Percentiles rank a stretch among this genome's conserved stretches.
Evolutionary conservation across 257 asterid species (phyloP).

Genomic region (Solanum pinnatisectum): DNA sequence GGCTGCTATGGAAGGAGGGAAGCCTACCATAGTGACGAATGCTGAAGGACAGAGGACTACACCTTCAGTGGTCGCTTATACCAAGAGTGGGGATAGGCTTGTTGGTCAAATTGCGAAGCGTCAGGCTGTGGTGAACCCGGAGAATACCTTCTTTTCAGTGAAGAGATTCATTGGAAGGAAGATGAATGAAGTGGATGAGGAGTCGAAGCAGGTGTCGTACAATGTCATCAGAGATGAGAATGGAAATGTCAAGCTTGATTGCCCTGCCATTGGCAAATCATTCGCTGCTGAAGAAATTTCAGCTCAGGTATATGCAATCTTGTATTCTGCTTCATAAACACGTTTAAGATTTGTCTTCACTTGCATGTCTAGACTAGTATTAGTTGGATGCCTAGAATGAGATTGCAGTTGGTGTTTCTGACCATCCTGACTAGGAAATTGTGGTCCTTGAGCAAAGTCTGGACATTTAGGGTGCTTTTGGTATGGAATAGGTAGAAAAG

Average conservation of each 20-base stretch:
- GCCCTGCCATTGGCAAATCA: conserved; percentile 82
- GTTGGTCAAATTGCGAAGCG: conserved; percentile 93
- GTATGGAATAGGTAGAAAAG: background rate
- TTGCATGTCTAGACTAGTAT: background rate
- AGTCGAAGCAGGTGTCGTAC: conserved; percentile 85
- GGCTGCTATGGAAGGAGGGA: conserved; percentile 95
- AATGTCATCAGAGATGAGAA: conserved; percentile 72
- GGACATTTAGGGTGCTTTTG: background rate
- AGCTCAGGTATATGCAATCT: conserved; percentile 50
- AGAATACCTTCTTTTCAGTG: conserved; percentile 77
- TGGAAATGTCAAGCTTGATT: conserved; percentile 85
- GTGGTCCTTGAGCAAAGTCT: background rate
- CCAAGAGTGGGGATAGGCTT: conserved; percentile 68
- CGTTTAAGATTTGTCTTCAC: background rate
- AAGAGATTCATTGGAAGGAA: conserved; percentile 89
- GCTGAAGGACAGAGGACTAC: conserved; percentile 90
- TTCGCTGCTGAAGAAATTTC: conserved; percentile 94
- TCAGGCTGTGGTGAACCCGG: conserved; percentile 88
- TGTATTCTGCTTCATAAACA: background rate
- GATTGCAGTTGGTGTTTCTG: background rate
- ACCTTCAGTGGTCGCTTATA: conserved; percentile 86
- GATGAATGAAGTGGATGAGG: conserved; percentile 88
- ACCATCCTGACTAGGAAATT: background rate
- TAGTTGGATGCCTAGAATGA: background rate
- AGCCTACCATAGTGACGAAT: conserved; percentile 81